These are phyloP conservation scores for Penicillium roqueforti DNA, from an alignment of 495 filamentous ascomycete species.

Conservation along the genomic window DNA sequence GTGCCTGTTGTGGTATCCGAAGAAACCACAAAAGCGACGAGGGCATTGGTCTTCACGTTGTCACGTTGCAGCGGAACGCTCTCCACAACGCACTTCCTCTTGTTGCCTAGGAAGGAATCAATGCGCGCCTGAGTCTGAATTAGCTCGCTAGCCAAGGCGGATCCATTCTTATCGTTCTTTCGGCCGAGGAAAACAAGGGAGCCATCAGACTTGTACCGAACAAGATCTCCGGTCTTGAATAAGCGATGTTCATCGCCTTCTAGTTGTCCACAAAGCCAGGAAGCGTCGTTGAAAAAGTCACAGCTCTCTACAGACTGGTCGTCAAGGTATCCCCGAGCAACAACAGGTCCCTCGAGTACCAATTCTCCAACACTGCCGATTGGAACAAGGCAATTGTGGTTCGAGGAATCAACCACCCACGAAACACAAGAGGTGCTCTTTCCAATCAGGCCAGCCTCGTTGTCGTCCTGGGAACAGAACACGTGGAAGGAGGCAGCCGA, in stretches of 20 bases:
- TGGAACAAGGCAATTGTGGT: conserved; percentile 51
- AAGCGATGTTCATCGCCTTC: conserved; percentile 8
- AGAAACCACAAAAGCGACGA: conserved; percentile 32
- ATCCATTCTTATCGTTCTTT: conserved; percentile 44
- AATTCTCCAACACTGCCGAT: conserved; percentile 59
- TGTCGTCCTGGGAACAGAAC: neutral
- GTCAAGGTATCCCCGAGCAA: conserved; percentile 50
- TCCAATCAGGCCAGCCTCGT: conserved; percentile 23
- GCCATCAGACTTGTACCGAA: conserved; percentile 49
- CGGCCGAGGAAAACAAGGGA: conserved; percentile 42
- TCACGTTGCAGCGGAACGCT: conserved; percentile 14
- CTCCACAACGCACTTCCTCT: conserved; percentile 26
- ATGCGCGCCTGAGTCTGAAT: conserved; percentile 43
- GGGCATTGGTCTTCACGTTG: conserved; percentile 1
- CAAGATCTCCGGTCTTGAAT: conserved; percentile 52
- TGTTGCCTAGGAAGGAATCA: conserved; percentile 9
- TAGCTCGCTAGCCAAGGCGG: conserved; percentile 45
- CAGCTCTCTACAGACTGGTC: conserved; percentile 25
- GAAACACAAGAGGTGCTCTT: conserved; percentile 19
- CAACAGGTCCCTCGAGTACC: conserved; percentile 55
- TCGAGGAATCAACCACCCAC: conserved; percentile 56
- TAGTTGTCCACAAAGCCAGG: conserved; percentile 33
- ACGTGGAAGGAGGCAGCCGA: conserved; percentile 29
- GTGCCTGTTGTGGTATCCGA: neutral
- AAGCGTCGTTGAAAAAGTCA: conserved; percentile 47